Conservation (phyloP, 108 stramenopile species). For the Nitzschia palea region DNA sequence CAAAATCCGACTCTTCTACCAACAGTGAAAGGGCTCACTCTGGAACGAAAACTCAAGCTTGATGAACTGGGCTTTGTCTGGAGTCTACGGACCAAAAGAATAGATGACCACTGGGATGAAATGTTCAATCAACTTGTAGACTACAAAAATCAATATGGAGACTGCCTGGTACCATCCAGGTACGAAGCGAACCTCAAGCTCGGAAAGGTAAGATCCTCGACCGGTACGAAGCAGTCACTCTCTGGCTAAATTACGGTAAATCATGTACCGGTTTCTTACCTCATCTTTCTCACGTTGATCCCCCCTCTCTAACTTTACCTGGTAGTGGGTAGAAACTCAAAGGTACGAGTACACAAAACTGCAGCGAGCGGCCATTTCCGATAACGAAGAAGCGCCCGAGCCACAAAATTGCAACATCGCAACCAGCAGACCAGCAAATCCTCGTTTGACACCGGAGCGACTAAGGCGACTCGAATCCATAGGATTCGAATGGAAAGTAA, state of each 20-base stretch:
- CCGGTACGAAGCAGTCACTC: no score
- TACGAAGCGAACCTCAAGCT: conserved; percentile 54
- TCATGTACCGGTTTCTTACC: no score
- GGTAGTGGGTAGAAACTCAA: conserved; percentile 35
- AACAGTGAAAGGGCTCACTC: conserved; percentile 1
- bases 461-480: conserved; percentile 56
- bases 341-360: conserved; percentile 55
- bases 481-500: conserved; percentile 73
- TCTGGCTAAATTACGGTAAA: neutral
- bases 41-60: conserved; percentile 44
- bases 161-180: conserved; percentile 57
- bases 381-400: neutral
- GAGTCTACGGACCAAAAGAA: conserved; percentile 52
- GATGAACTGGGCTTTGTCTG: conserved; percentile 64
- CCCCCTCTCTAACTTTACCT: neutral
- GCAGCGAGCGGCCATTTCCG: neutral
- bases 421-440: conserved; percentile 20
- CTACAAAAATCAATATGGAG: conserved; percentile 52
- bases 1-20: neutral
- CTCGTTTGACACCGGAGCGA: conserved; percentile 59
- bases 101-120: conserved; percentile 64
- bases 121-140: conserved; percentile 45
- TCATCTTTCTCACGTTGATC: neutral
- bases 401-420: neutral
- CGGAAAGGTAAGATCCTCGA: conserved; percentile 38